phyloP scores from a whole-genome alignment of 805 yeast genomes.

The Nakazawaea holstii region DNA sequence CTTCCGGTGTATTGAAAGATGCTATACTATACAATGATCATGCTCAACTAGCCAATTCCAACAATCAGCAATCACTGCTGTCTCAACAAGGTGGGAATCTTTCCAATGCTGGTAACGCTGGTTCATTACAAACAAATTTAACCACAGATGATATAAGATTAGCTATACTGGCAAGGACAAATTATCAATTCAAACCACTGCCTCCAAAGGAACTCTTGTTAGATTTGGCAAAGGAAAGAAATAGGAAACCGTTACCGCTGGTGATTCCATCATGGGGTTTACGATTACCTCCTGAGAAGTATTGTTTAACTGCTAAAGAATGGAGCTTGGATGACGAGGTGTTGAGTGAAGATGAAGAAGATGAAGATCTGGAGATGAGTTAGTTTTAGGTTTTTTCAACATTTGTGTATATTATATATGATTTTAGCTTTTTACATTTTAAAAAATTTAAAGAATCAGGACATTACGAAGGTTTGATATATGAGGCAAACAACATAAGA shows the following conservation, averaged over 20 bases:
- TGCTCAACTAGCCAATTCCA: slow-evolving; percentile 31
- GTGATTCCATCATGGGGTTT: slow-evolving; percentile 90
- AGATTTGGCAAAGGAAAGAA: slow-evolving; percentile 89
- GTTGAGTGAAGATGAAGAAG: slow-evolving; percentile 13
- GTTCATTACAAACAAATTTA: slow-evolving; percentile 41
- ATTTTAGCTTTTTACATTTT: no score
- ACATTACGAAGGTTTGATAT: no score
- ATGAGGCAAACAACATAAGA: no score
- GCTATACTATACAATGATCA: slow-evolving; percentile 89
- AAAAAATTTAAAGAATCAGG: no score
- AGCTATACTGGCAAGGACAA: slow-evolving; percentile 92
- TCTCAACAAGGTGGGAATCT: slow-evolving; percentile 17
- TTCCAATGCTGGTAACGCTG: slow-evolving; percentile 33
- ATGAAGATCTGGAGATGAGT: slow-evolving; percentile 10
- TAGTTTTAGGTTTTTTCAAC: not conserved
- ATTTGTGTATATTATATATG: no score
- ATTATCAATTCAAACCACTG: slow-evolving; percentile 91
- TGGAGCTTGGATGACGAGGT: slow-evolving; percentile 59
- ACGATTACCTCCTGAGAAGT: slow-evolving; percentile 95
- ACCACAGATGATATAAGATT: slow-evolving; percentile 87
- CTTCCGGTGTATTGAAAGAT: slow-evolving; percentile 81
- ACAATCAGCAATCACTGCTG: slow-evolving; percentile 16
- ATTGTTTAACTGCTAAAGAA: slow-evolving; percentile 81
- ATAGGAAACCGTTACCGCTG: slow-evolving; percentile 84
- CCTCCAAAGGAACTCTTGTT: slow-evolving; percentile 89